Evolutionary conservation across 2,329 filamentous ascomycete genomes (phyloP).

Genomic region (Aspergillus sp.): DNA sequence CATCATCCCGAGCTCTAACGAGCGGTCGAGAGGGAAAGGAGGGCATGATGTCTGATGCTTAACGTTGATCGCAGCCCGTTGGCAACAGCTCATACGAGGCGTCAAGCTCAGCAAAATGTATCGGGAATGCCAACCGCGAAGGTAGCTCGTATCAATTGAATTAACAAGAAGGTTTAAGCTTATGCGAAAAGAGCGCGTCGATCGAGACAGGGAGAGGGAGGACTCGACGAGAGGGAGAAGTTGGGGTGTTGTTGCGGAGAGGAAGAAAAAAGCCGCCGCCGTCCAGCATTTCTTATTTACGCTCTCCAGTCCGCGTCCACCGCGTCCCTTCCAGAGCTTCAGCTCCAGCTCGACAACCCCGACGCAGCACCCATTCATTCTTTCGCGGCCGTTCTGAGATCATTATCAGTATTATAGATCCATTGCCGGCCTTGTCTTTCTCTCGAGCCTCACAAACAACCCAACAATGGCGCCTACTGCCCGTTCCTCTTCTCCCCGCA

Average conservation of each 20-base stretch:
- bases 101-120: not conserved
- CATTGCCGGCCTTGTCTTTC: slow-evolving; percentile 2
- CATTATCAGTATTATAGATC: not conserved
- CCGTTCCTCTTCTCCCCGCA: slow-evolving; percentile 20
- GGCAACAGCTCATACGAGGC: not conserved
- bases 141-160: not conserved
- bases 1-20: slow-evolving; percentile 39
- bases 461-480: slow-evolving; percentile 30
- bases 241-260: slow-evolving; percentile 10
- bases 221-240: not conserved
- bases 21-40: slow-evolving; percentile 38
- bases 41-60: slow-evolving; percentile 29
- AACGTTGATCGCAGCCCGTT: not conserved
- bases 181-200: not conserved
- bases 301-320: slow-evolving; percentile 27
- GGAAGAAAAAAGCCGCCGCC: slow-evolving; percentile 28
- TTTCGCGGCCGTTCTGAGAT: not conserved
- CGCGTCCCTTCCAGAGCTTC: slow-evolving; percentile 25
- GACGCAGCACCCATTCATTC: not conserved
- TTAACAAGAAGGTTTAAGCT: not conserved
- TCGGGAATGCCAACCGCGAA: not conserved
- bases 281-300: slow-evolving; percentile 11
- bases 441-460: not conserved
- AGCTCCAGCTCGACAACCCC: slow-evolving; percentile 8
- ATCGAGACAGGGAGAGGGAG: not conserved